Evolutionary conservation across 352 stramenopile genomes (phyloP), one percentile per base, ranked within the genome.

Genomic region (Pythium insidiosum): DNA sequence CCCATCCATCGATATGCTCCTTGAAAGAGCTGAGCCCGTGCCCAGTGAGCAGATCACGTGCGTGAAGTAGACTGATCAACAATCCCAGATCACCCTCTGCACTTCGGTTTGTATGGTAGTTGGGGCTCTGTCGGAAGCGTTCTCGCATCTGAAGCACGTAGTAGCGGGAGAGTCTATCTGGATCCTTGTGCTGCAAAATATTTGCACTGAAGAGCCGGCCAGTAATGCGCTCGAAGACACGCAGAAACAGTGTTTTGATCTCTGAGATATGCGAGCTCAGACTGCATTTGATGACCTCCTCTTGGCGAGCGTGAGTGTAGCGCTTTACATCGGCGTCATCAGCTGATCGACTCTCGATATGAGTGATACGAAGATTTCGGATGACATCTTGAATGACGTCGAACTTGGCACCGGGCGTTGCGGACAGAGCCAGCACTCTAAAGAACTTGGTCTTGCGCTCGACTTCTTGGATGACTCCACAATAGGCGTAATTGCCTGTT

Each of bases 401-500:
- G 28, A 97, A 96, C 60, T 98, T 95, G 20, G 83, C 79, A 4
- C 97, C 97, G 4, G 97, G 97, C 2, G 97, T 99, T 4, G 97
- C 97, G 28, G 88, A 98, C 10, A 99, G 73, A 23, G 94, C 97
- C 2, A 98, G 48, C 2, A 98, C 70, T 7, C 94, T 85, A 46
- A 97, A 97, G 37, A 88, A 79, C 13, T 41, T 61, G 25, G 81
- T 96, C 25, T 63, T 62, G 4, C 61, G 52, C 42, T 77, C 66
- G 24, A 90, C 66, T 59, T 73, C 62, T 36, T 85, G 61, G n/a
- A 94, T 78, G 25, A 98, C 85, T n/a, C 72, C 80, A 34, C 84
- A 93, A 56, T 98, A 99, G 3, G 96, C 90, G 61, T 99, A 99
- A 40, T 98, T 96, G 20, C 95, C 95, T 1, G 83, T 97, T 0